Base-by-base conservation (phyloP, 1,284 basidiomycete species). In the Papiliotrema laurentii region DNA sequence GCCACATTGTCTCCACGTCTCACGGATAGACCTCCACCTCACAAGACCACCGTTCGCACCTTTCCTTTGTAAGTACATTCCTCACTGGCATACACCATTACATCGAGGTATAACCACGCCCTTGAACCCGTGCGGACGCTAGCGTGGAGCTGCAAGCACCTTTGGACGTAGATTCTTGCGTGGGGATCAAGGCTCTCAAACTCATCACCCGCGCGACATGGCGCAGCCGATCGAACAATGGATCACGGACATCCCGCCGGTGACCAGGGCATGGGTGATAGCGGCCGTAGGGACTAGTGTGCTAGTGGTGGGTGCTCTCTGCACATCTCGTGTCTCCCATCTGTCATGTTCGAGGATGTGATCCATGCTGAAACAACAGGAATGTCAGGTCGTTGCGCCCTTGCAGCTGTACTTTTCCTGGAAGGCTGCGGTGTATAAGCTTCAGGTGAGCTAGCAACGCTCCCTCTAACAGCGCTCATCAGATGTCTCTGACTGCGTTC, bases 401-500 rank as follows among this genome's bases (percentile, higher is more conserved):
- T 76, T 93, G 19, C 91, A 94, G 70, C 80, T 96, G 25, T 96
- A 92, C 74, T 94, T 90, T 74, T 93, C 88, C 60, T 88, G 84
- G 69, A 86, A 86, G 68, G 81, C 84, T 22, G 84, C 86, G 2
- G 87, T 94, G 56, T 77, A 80, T 16, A 89, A 93, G 58, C 79
- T 77, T 31, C 89, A 94, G 80, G 89, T 87, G 51, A 43, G 74
- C 27, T 28, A 7, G 30, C 31, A 21, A 21, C 35, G 50, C 27
- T 38, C 21, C 4, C 22, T 0, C 1, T 1, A 6, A 16, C 10
- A 10, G 13, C 16, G 22, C 21, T 22, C 7, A 27, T 22, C 18
- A 34, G 27, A 24, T 28, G 5, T 19, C 16, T n/a, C 31, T 26
- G 11, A 51, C 19, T 37, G 30, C 33, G 30, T 24, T 21, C 25